Evolutionary conservation across 176 grass and related monocot genomes (phyloP), one percentile per base, ranked within the genome.

Genomic region (Pontederia paniculata): DNA sequence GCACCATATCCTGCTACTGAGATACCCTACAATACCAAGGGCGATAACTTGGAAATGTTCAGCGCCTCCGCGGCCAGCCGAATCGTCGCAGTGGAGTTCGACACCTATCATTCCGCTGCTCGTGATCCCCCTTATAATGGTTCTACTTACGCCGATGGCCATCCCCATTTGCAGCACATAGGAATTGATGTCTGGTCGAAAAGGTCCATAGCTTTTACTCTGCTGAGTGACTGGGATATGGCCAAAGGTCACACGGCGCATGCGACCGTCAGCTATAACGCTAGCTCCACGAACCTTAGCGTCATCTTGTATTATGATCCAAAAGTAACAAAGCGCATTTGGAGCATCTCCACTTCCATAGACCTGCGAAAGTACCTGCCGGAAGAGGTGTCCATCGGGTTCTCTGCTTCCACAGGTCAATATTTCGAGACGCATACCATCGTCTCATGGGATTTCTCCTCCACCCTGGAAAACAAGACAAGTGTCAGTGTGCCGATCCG

Each of bases 21-120:
- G 7, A 46, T 88, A 22, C 84, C 79, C 5, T 49, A 15, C 15
- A 50, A 57, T 19, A 83, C 84, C 18, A 18, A 3, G 4, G 72
- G 50, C 44, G 75, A 57, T 6, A 62, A 73, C 50, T 75, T 83
- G 50, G 84, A 79, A 15, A 75, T 88, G 18, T 79, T 83, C 68
- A 50, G 54, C 70, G 42, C 20, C 47, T 53, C 13, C 14, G 25
- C 6, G 42, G 16, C 68, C 16, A 75, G 42, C 37, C 42, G 57
- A 17, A 65, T 75, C 0, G 71, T 88, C 44, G 84, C 79, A 10
- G 55, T 88, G 13, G 79, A 88, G 76, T 88, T 88, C 62, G 79
- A 88, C 48, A 88, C 20, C 72, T 57, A 76, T 6, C 28, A 37
- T 37, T 2, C 5, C 28, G 66, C 77, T 42, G 1, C 0, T 37